These are phyloP conservation scores for Pleodorina starrii DNA, from an alignment of 139 green algal species.

Conservation along the genomic window DNA sequence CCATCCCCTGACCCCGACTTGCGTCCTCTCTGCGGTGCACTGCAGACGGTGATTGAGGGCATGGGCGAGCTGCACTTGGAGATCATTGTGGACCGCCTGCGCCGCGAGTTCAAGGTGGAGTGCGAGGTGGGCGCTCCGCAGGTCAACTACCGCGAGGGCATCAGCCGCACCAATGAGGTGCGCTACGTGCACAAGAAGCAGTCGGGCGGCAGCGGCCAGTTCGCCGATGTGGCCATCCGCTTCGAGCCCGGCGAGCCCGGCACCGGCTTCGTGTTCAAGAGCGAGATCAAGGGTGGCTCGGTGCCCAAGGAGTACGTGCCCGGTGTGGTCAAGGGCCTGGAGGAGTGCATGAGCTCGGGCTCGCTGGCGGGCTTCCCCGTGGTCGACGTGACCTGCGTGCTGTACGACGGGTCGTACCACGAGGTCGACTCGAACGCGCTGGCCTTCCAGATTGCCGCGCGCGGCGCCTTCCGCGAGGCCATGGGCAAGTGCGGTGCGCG, in stretches of 20 bases:
- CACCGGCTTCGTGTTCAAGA: conserved; percentile 94
- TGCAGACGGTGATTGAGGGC: conserved; percentile 95
- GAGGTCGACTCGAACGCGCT: conserved; percentile 98
- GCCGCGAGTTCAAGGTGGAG: conserved; percentile 98
- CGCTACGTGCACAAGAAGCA: conserved; percentile 99
- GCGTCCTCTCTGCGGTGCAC: no score
- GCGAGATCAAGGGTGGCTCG: conserved; percentile 97
- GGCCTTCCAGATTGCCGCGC: conserved; percentile 98
- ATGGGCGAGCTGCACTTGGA: conserved; percentile 99
- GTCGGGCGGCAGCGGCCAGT: conserved; percentile 96
- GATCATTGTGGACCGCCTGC: conserved; percentile 98
- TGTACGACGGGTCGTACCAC: conserved; percentile 97
- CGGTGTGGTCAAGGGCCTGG: conserved; percentile 95
- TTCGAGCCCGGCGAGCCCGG: conserved; percentile 98
- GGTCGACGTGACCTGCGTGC: conserved; percentile 89
- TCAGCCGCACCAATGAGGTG: conserved; percentile 80
- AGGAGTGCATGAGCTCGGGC: conserved; percentile 95
- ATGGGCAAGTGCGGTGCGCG: conserved; percentile 92
- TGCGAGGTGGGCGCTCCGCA: conserved; percentile 92
- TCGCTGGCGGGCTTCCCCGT: conserved; percentile 96
- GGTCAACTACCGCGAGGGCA: conserved; percentile 99
- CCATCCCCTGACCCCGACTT: no score
- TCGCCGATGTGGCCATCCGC: conserved; percentile 94
- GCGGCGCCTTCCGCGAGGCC: conserved; percentile 88
- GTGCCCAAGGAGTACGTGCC: conserved; percentile 99